Percentiles rank a stretch among this genome's conserved stretches.
Evolutionary conservation across 2,329 filamentous ascomycete genomes (phyloP).

Genomic region (Tolypocladium pustulatum): DNA sequence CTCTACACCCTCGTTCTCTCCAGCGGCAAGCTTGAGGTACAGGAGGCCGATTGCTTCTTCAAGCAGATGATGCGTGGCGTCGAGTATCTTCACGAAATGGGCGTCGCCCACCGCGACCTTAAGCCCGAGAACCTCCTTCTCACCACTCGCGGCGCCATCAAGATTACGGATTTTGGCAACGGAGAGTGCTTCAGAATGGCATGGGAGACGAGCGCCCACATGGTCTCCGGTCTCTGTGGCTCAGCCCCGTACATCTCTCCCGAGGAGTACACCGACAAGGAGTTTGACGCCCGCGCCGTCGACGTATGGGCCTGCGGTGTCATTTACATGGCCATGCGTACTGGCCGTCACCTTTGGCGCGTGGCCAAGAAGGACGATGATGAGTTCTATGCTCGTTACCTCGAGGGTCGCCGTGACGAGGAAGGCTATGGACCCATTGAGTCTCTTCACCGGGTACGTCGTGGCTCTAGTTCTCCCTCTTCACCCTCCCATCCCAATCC

Average conservation of each 20-base stretch:
- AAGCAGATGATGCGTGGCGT: constrained; percentile 99
- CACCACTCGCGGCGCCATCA: constrained; percentile 83
- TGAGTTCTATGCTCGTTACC: constrained; percentile 90
- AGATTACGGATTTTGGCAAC: constrained; percentile 98
- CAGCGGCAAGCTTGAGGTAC: constrained; percentile 81
- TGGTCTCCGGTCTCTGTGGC: constrained; percentile 94
- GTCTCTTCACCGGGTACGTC: constrained; percentile 80
- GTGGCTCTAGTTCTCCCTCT: not conserved
- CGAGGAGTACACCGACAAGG: constrained; percentile 88
- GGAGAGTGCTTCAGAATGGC: constrained; percentile 99
- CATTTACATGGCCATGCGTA: constrained; percentile 99
- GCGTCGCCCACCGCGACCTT: constrained; percentile 89
- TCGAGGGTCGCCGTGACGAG: constrained; percentile 86
- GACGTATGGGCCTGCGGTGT: constrained; percentile 98
- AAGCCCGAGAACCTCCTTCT: constrained; percentile 95
- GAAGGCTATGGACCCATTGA: constrained; percentile 96
- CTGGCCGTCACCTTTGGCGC: constrained; percentile 89
- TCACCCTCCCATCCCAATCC: not conserved
- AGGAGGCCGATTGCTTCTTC: constrained; percentile 96
- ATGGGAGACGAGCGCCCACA: constrained; percentile 96
- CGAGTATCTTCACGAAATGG: constrained; percentile 99
- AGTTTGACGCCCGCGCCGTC: constrained; percentile 95
- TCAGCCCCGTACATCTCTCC: constrained; percentile 96
- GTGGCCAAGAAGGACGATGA: constrained; percentile 96
- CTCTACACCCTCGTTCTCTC: constrained; percentile 88